Conservation (phyloP, 306 rosid genomes). For the barrel medic (Medicago truncatula) region MtrunA17r5.0-ANR NC_053048.1:13983001-13983500, state of each 20-base stretch:
- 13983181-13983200: constrained; percentile 97
- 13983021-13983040: too few species aligned
- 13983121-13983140: constrained; percentile 99
- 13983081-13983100: too few species aligned
- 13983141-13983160: constrained; percentile 79
- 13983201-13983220: constrained; percentile 90
- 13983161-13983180: constrained; percentile 90
- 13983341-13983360: constrained; percentile 94
- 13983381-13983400: constrained; percentile 14
- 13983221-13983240: constrained; percentile 97
- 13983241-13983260: constrained; percentile 98
- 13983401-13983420: constrained; percentile 44
- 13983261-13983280: constrained; percentile 88
- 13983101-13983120: too few species aligned
- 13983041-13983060: too few species aligned
- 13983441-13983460: constrained; percentile 58
- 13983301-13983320: constrained; percentile 96
- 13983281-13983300: constrained; percentile 88
- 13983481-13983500: constrained; percentile 65
- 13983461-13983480: constrained; percentile 52
- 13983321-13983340: constrained; percentile 99
- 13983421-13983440: constrained; percentile 47
- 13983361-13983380: constrained; percentile 46
- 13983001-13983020: too few species aligned
- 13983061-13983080: too few species aligned